Evolutionary conservation across 2,329 filamentous ascomycete species (phyloP).

Genomic region (Orbilia javanica): DNA sequence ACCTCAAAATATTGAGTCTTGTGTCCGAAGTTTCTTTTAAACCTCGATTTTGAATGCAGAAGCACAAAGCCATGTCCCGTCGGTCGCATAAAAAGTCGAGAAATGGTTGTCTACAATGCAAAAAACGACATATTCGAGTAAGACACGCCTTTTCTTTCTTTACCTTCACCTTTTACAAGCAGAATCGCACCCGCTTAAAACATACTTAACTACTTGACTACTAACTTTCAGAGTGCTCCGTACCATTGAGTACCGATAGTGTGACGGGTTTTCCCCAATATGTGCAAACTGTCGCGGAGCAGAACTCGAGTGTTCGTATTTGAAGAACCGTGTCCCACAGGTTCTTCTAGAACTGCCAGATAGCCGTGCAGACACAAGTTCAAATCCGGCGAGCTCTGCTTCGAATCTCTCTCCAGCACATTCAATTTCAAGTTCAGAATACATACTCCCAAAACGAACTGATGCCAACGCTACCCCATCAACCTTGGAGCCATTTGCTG

Average conservation of each 20-base stretch:
- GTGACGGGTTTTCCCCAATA: slow-evolving; percentile 63
- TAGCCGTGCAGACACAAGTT: neutral
- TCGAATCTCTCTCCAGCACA: neutral
- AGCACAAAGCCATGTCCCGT: slow-evolving; percentile 50
- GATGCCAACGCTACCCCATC: neutral
- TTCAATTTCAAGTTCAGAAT: slow-evolving; percentile 7
- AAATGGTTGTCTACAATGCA: slow-evolving; percentile 65
- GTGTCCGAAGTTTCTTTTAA: neutral
- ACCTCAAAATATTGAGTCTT: neutral
- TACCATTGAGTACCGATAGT: slow-evolving; percentile 59
- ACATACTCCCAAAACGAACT: neutral
- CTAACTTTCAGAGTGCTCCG: neutral
- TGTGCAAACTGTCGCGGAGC: slow-evolving; percentile 64
- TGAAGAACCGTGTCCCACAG: slow-evolving; percentile 1
- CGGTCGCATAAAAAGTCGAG: slow-evolving; percentile 65
- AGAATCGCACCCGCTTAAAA: no score
- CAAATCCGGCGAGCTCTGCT: neutral
- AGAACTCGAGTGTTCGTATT: slow-evolving; percentile 57
- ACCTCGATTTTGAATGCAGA: no score
- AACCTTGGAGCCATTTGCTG: neutral
- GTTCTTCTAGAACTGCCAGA: neutral
- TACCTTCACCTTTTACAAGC: no score
- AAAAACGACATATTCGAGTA: slow-evolving; percentile 65
- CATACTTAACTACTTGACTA: no score
- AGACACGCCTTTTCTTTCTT: neutral